Evolutionary conservation across 2,329 filamentous ascomycete genomes (phyloP).

Genomic region (Xylaria digitata): DNA sequence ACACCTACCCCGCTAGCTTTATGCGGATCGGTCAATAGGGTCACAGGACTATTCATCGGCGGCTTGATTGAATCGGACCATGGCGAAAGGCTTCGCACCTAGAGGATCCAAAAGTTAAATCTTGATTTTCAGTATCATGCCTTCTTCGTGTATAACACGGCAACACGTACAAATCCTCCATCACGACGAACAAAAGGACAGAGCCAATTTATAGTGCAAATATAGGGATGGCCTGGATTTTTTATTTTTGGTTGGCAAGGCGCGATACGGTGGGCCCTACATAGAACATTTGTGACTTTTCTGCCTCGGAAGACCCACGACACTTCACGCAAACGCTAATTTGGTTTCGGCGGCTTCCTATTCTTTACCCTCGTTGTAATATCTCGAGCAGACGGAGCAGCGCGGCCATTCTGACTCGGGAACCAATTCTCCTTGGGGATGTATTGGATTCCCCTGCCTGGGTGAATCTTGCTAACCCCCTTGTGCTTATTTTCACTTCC

Average conservation of each 20-base stretch:
- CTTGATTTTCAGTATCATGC: conserved; percentile 54
- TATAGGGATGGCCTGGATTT: conserved; percentile 41
- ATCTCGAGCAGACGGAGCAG: conserved; percentile 53
- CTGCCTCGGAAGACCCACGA: conserved; percentile 43
- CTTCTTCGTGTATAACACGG: conserved; percentile 59
- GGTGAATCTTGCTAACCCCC: conserved; percentile 38
- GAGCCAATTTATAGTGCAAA: conserved; percentile 38
- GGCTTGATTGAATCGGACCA: conserved; percentile 37
- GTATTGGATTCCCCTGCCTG: conserved; percentile 18
- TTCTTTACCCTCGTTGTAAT: conserved; percentile 67
- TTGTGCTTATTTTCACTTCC: conserved; percentile 55
- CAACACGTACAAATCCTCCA: conserved; percentile 48
- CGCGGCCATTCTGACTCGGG: conserved; percentile 51
- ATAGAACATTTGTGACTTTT: conserved; percentile 47
- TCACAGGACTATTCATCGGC: conserved; percentile 38
- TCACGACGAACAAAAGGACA: conserved; percentile 49
- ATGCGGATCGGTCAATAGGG: conserved; percentile 51
- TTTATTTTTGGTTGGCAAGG: conserved; percentile 43
- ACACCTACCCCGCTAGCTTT: conserved; percentile 47
- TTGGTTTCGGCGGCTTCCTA: conserved; percentile 49
- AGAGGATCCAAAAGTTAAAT: conserved; percentile 54
- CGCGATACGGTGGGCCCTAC: conserved; percentile 45
- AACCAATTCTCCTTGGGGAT: conserved; percentile 39
- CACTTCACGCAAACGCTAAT: conserved; percentile 42
- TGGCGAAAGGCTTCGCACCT: conserved; percentile 45